phyloP scores from a whole-genome alignment of 345 rosid species.

The Microcos paniculata region DNA sequence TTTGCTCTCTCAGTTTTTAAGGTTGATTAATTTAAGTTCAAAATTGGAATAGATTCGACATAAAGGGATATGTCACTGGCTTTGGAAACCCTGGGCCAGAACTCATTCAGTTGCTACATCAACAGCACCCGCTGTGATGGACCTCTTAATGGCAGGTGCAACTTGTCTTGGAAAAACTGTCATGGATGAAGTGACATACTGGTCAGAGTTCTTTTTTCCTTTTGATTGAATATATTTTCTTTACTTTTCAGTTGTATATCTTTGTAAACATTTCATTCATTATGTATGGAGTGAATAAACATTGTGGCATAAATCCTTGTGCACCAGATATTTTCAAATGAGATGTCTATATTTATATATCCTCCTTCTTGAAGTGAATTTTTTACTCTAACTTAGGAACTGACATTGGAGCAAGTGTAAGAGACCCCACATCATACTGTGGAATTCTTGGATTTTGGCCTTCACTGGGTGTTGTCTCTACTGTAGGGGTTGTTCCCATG shows the following conservation, averaged over 20 bases:
- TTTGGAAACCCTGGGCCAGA: conserved; percentile 96
- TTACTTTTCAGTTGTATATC: not conserved
- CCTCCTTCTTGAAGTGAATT: not conserved
- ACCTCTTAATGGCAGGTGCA: conserved; percentile 68
- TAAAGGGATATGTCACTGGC: conserved; percentile 75
- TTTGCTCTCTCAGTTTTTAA: not conserved
- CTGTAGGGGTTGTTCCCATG: conserved; percentile 72
- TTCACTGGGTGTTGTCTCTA: conserved; percentile 60
- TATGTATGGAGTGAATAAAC: conserved; percentile 79
- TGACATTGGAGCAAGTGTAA: conserved; percentile 90
- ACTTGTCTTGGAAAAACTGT: conserved; percentile 66
- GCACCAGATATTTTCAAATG: conserved; percentile 36
- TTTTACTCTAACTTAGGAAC: conserved; percentile 47
- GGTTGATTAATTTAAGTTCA: not conserved
- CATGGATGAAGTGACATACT: conserved; percentile 96
- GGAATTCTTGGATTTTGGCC: conserved; percentile 79
- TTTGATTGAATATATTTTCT: not conserved
- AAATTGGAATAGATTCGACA: conserved; percentile 60
- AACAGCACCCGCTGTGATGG: conserved; percentile 68
- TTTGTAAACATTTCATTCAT: conserved; percentile 26
- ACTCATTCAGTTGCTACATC: conserved; percentile 70
- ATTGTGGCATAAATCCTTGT: conserved; percentile 76
- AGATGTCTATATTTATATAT: not conserved
- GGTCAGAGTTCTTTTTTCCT: conserved; percentile 42
- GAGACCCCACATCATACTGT: conserved; percentile 85